Percentiles rank a stretch among this genome's conserved stretches.
Evolutionary conservation across 768 basidiomycete species (phyloP).

Genomic region (Dioszegia crocea): DNA sequence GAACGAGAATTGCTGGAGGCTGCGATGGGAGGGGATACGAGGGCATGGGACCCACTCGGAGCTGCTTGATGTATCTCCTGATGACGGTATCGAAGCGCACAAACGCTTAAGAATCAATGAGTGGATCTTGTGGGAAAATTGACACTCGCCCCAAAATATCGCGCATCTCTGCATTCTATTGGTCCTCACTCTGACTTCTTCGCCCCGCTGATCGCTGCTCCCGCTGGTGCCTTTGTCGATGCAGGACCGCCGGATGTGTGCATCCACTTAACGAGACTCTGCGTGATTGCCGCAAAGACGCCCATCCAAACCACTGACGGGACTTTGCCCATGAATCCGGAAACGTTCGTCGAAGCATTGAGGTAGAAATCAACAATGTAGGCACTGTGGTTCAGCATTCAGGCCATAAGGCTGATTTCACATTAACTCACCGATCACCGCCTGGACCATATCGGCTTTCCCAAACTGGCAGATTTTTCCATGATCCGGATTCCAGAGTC

Average conservation of each 20-base stretch:
- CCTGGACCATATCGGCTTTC: conserved; percentile 66
- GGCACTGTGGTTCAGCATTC: neutral
- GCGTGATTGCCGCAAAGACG: neutral
- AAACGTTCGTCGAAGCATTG: neutral
- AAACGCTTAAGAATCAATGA: neutral
- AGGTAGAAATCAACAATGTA: conserved; percentile 7
- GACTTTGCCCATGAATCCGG: neutral
- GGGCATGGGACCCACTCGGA: conserved; percentile 46
- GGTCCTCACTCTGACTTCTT: too few species aligned
- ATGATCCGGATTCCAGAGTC: conserved; percentile 64
- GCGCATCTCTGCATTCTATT: too few species aligned
- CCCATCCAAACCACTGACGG: conserved; percentile 3
- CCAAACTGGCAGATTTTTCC: conserved; percentile 67
- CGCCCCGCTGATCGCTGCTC: too few species aligned
- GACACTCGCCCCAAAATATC: too few species aligned
- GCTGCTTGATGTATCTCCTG: conserved; percentile 14
- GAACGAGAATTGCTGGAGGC: conserved; percentile 24
- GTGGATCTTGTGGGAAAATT: too few species aligned
- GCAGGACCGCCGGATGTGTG: neutral
- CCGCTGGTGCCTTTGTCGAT: too few species aligned
- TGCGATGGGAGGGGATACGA: conserved; percentile 39
- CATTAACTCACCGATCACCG: conserved; percentile 50
- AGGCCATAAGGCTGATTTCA: neutral
- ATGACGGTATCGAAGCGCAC: neutral
- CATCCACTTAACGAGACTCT: conserved; percentile 1